Base-by-base conservation (phyloP, 2,329 filamentous ascomycete species). In the Cadophora malorum region DNA sequence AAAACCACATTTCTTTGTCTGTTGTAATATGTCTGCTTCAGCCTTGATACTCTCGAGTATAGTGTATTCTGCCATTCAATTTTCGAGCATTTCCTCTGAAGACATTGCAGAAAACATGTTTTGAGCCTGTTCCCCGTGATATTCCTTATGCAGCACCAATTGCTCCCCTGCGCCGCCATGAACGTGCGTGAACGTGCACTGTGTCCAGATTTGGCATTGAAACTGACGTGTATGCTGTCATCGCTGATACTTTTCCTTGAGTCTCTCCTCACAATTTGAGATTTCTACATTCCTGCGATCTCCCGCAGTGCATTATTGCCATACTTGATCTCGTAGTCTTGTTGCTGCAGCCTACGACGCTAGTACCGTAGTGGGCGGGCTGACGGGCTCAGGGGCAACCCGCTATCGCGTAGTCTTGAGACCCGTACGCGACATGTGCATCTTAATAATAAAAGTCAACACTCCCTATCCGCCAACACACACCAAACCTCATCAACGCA, bases 401-500 rank as follows among this genome's bases (percentile, higher is more conserved):
- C n/a, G 38, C 21, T 61, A 61, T 28, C 21, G 21, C 41, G 58
- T 60, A 31, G 45, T 28, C 25, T 62, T 25, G 19, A 19, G 38
- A 31, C 45, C 45, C 3, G 21, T 41, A 64, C 63, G 63, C 63
- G 65, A 67, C 35, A 53, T n/a, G 31, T 52, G 56, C 19, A 45
- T 59, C 62, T 50, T 50, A 35, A 66, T 28, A 58, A 65, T 28
- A 58, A 65, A 58, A 71, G 66, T 72, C 70, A 73, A 72, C 69
- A 69, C 60, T 64, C 58, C 66, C 55, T 56, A 64, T 62, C 60
- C 38, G 50, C 50, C 63, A 64, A 33, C 63, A 47, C 52, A 59
- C 53, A 49, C 64, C 50, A 45, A 23, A 56, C 19, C 14, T 58
- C 28, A 67, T 69, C 68, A 64, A 67, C 67, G 63, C 23, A 68